Conservation (phyloP, 345 rosid species). For the Draba incana region DNA sequence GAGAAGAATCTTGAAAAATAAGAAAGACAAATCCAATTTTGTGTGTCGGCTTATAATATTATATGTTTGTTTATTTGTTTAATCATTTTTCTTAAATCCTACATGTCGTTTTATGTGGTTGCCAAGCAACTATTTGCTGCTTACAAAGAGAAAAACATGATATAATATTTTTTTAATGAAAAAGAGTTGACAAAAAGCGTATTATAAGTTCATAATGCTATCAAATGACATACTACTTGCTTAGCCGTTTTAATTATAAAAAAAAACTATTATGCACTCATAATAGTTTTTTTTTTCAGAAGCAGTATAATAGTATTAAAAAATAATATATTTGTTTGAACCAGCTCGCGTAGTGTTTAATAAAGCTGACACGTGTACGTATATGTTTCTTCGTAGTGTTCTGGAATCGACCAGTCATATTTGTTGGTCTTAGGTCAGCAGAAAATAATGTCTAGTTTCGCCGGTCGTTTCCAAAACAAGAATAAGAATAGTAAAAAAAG, state of each 20-base stretch:
- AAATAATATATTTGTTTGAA: neutral
- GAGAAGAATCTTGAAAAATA: slow-evolving; percentile 20
- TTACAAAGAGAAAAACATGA: neutral
- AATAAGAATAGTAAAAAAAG: too few relatives aligned
- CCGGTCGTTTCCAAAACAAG: too few relatives aligned
- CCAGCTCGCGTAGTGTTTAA: slow-evolving; percentile 3
- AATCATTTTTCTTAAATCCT: neutral
- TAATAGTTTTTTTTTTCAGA: too few relatives aligned
- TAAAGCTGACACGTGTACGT: neutral
- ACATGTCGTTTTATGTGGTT: neutral
- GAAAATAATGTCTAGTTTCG: too few relatives aligned
- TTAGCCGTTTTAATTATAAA: slow-evolving; percentile 8
- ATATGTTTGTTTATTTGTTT: neutral
- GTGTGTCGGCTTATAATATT: slow-evolving; percentile 15
- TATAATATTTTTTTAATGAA: neutral
- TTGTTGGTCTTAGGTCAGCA: neutral
- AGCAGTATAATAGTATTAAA: too few relatives aligned
- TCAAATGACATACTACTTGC: slow-evolving; percentile 38
- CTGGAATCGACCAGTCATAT: neutral
- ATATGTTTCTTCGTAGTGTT: neutral
- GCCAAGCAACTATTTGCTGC: slow-evolving; percentile 13
- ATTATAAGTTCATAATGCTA: slow-evolving; percentile 7
- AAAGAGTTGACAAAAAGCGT: slow-evolving; percentile 23
- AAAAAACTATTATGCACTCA: neutral
- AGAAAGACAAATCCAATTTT: slow-evolving; percentile 26